Evolutionary conservation across 2,329 filamentous ascomycete species (phyloP).

Genomic region (Sclerotinia minor): DNA sequence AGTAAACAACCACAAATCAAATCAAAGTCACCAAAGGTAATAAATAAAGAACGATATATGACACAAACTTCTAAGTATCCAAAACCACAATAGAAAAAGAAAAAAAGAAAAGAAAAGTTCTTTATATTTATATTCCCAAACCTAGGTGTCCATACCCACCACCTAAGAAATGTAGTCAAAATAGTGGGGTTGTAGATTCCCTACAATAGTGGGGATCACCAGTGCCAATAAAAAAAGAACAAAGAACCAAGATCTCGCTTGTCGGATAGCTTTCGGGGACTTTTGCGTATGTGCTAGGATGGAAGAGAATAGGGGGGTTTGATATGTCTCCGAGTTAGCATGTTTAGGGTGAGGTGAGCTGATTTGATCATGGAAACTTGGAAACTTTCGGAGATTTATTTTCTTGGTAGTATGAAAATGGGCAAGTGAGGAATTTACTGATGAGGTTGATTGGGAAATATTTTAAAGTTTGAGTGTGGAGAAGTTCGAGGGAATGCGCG

Average conservation of each 20-base stretch:
- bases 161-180: neutral
- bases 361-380: neutral
- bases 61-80: too few relatives aligned
- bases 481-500: neutral
- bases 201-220: too few relatives aligned
- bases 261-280: constrained; percentile 34
- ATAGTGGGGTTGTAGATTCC: neutral
- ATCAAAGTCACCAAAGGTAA: neutral
- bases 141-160: neutral
- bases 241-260: constrained; percentile 28
- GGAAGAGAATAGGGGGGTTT: constrained; percentile 17
- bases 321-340: constrained; percentile 26
- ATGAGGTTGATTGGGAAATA: neutral
- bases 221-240: neutral
- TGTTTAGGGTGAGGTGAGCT: neutral
- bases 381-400: constrained; percentile 3
- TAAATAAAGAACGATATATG: too few relatives aligned
- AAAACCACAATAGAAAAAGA: neutral
- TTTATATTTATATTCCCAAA: neutral
- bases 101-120: neutral
- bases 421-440: neutral
- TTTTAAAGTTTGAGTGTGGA: neutral
- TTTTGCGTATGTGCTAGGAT: constrained; percentile 24
- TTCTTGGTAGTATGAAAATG: neutral
- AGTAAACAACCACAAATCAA: too few relatives aligned